These are phyloP conservation scores for Ganoderma sp. DNA, from an alignment of 1,284 basidiomycete genomes.

Conservation along the genomic window DNA sequence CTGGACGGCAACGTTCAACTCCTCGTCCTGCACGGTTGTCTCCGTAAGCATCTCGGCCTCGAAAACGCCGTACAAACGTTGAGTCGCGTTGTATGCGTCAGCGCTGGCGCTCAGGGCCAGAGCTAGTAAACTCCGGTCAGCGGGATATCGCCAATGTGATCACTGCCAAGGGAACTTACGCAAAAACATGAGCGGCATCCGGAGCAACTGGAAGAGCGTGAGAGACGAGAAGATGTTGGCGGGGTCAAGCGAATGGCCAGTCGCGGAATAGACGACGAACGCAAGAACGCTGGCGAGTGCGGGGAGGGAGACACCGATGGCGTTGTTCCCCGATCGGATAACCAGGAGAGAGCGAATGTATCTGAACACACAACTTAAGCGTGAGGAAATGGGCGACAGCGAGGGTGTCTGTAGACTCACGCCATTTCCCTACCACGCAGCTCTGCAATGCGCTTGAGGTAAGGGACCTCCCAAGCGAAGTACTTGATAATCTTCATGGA, in stretches of 20 bases:
- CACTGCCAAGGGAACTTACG: slow-evolving; percentile 47
- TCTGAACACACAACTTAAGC: slow-evolving; percentile 36
- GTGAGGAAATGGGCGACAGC: neutral
- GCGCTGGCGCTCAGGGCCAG: slow-evolving; percentile 77
- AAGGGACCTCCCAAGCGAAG: slow-evolving; percentile 83
- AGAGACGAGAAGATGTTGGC: slow-evolving; percentile 83
- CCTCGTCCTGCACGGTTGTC: slow-evolving; percentile 52
- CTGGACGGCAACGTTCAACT: slow-evolving; percentile 66
- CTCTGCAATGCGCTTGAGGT: slow-evolving; percentile 71
- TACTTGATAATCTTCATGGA: slow-evolving; percentile 92
- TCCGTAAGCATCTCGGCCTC: slow-evolving; percentile 78
- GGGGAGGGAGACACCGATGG: slow-evolving; percentile 74
- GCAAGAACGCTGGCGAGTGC: slow-evolving; percentile 84
- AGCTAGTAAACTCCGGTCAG: slow-evolving; percentile 48
- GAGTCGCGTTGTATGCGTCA: slow-evolving; percentile 80
- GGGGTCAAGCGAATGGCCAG: slow-evolving; percentile 71
- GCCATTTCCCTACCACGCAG: slow-evolving; percentile 78
- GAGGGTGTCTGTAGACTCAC: slow-evolving; percentile 42
- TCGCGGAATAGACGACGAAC: slow-evolving; percentile 81
- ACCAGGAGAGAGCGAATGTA: slow-evolving; percentile 81
- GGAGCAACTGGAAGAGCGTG: slow-evolving; percentile 80
- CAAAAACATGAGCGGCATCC: slow-evolving; percentile 78
- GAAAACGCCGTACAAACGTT: slow-evolving; percentile 73
- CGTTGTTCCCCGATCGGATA: slow-evolving; percentile 73
- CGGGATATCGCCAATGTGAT: no score